Conservation (phyloP, 2,329 filamentous ascomycete species). For the Calonectria hawksworthii region DNA sequence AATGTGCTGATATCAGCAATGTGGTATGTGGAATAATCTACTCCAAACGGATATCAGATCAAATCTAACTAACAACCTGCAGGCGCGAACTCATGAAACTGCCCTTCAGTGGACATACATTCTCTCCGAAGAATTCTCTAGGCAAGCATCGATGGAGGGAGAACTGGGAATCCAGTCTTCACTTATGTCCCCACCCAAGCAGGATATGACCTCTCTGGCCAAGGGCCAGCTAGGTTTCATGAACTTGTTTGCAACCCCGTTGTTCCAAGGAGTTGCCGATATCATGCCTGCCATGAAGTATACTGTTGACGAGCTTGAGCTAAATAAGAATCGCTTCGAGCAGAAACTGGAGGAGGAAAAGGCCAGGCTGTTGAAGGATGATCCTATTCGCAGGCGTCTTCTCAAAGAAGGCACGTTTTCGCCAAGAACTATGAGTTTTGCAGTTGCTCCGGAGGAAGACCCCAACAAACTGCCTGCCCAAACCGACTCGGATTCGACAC, state of each 20-base stretch:
- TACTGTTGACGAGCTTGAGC: conserved; percentile 83
- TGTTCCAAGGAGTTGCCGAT: conserved; percentile 90
- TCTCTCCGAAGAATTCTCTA: conserved; percentile 94
- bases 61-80: conserved; percentile 38
- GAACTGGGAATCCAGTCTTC: conserved; percentile 91
- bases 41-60: neutral
- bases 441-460: conserved; percentile 46
- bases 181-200: conserved; percentile 86
- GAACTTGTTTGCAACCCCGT: conserved; percentile 92
- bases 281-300: conserved; percentile 89
- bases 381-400: conserved; percentile 52
- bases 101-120: conserved; percentile 93
- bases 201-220: conserved; percentile 85
- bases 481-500: conserved; percentile 41
- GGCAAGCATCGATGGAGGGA: conserved; percentile 91
- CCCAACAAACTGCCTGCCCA: conserved; percentile 41
- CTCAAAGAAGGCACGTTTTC: conserved; percentile 60
- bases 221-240: conserved; percentile 96
- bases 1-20: conserved; percentile 99
- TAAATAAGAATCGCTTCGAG: conserved; percentile 83
- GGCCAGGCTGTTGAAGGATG: conserved; percentile 57
- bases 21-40: conserved; percentile 74
- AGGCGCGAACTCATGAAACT: conserved; percentile 87
- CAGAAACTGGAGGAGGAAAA: conserved; percentile 75
- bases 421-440: conserved; percentile 60